Conservation (phyloP, 768 basidiomycete species). For the Suillus lakei region DNA sequence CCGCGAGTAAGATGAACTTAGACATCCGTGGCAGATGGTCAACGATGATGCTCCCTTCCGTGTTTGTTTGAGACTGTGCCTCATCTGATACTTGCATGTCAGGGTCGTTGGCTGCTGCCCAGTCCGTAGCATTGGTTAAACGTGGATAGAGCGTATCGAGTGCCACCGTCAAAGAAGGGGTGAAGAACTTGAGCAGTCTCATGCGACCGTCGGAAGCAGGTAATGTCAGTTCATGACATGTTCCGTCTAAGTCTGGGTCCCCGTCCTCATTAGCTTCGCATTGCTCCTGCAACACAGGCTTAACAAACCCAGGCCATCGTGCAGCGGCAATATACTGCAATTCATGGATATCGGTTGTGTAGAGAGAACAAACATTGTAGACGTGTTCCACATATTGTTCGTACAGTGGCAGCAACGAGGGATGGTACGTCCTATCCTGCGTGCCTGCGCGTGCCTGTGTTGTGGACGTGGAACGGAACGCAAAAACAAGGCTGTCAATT, state of each 20-base stretch:
- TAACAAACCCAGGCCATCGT: conserved; percentile 80
- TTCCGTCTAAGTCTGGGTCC: conserved; percentile 22
- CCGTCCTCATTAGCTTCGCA: conserved; percentile 24
- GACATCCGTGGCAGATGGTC: conserved; percentile 64
- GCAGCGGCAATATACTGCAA: conserved; percentile 78
- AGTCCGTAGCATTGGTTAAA: conserved; percentile 62
- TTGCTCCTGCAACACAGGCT: conserved; percentile 64
- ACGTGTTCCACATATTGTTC: conserved; percentile 64
- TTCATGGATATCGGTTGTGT: conserved; percentile 69
- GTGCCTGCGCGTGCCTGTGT: conserved; percentile 11
- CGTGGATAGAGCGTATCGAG: conserved; percentile 74
- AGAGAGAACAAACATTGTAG: conserved; percentile 64
- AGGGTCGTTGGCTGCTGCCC: conserved; percentile 59
- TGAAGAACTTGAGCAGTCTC: conserved; percentile 67
- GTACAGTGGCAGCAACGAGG: conserved; percentile 61
- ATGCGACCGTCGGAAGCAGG: conserved; percentile 66
- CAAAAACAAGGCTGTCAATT: conserved; percentile 42
- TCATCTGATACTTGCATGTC: conserved; percentile 22
- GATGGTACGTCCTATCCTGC: conserved; percentile 49
- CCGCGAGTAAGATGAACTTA: conserved; percentile 76
- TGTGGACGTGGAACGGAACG: conserved; percentile 34
- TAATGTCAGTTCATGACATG: conserved; percentile 32
- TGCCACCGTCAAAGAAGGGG: conserved; percentile 61
- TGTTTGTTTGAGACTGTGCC: conserved; percentile 3
- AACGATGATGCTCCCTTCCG: conserved; percentile 22